Base-by-base conservation (phyloP, 352 stramenopile genomes). In the Phytophthora hybrid region DNA sequence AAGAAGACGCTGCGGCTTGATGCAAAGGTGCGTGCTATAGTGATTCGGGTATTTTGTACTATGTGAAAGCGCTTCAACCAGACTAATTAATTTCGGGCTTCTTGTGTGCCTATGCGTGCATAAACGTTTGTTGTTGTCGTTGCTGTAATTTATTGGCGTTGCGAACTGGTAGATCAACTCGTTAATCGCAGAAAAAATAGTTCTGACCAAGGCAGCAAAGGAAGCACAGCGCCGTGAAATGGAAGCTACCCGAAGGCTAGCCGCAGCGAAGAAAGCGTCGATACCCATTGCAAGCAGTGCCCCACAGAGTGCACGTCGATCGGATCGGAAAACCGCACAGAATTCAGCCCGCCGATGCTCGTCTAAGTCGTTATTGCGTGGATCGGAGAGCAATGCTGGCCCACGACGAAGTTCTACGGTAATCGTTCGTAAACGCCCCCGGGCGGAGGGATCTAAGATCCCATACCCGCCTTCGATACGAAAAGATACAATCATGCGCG, bases 1-100 rank as follows among this genome's bases (percentile, higher is more conserved):
- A 90, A 87, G 71, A 73, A 74, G 29, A 56, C 79, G 21, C 74
- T 81, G 41, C 80, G 83, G 1, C 59, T 88, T 9, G 82, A 92
- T n/a, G 60, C 76, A 0, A 87, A 86, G 79, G 86, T 91, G 19
- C 19, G 60, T 37, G 31, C 7, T 4, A 44, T 54, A 21, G 4
- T 31, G 29, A 31, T 31, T 31, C 29, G 29, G 29, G 1, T 31
- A 8, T 31, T 31, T 7, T 31, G 29, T 31, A 4, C 8, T 4
- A 31, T 31, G 29, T 31, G 4, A 5, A 31, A 31, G 29, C 7
- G 4, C 29, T 31, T 31, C 3, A 31, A 31, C 26, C 26, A 31
- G 26, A 31, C 26, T 31, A 31, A 31, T 6, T 4, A 3, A 4
- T 31, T 31, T 3, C 26, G 26, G 23, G 23, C 23, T 26, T 26